phyloP scores from a whole-genome alignment of 495 filamentous ascomycete species.

The Bombardia bombarda region DNA sequence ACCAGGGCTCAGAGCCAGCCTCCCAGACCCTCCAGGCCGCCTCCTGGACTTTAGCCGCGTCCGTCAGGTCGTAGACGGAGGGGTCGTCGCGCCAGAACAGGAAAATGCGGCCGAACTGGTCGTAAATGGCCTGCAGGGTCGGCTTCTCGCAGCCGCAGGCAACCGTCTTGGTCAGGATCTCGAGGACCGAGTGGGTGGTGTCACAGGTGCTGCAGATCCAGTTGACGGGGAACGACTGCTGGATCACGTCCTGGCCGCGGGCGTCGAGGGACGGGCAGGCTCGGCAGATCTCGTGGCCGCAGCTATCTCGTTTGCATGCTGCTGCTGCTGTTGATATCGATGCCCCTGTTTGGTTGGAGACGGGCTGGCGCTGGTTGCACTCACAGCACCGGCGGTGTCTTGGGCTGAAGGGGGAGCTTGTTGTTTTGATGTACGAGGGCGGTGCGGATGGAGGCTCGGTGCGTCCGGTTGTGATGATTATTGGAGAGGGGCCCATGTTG shows the following conservation, averaged over 20 bases:
- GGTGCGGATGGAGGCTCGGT: conserved; percentile 7
- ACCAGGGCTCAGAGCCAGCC: conserved; percentile 18
- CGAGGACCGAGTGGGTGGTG: conserved; percentile 10
- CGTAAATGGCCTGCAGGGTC: conserved; percentile 24
- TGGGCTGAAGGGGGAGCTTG: conserved; percentile 10
- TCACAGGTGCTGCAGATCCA: conserved; percentile 23
- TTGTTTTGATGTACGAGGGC: conserved; percentile 11
- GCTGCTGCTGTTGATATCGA: neutral
- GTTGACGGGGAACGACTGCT: conserved; percentile 16
- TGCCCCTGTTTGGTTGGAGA: neutral
- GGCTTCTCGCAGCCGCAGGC: conserved; percentile 15
- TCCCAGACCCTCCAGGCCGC: conserved; percentile 18
- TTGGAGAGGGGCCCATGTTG: too few species aligned
- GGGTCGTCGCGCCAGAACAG: conserved; percentile 25
- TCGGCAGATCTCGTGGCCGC: conserved; percentile 10
- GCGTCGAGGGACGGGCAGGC: conserved; percentile 6
- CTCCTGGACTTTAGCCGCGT: conserved; percentile 19
- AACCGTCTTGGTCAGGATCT: conserved; percentile 11
- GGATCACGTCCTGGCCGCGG: conserved; percentile 7
- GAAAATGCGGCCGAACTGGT: conserved; percentile 24
- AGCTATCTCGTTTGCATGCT: neutral
- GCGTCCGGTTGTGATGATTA: too few species aligned
- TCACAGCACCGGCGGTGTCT: conserved; percentile 9
- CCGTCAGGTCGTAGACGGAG: conserved; percentile 17
- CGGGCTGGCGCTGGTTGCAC: conserved; percentile 1